Conservation (phyloP, 163 green algal genomes). For the Scenedesmus sp. region DNA sequence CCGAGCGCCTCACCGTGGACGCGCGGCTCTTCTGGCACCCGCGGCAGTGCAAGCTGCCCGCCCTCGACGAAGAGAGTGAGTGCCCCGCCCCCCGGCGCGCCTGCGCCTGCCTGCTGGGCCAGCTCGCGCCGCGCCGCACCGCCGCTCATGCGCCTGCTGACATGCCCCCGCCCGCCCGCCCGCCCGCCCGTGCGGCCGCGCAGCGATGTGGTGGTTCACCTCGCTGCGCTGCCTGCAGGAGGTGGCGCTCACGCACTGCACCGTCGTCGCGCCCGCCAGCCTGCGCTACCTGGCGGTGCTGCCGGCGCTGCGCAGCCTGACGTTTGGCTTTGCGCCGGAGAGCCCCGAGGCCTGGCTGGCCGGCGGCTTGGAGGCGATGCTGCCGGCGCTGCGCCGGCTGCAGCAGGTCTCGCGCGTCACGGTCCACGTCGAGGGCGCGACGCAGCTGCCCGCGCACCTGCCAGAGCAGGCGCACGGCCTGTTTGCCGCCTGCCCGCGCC, state of each 20-base stretch:
- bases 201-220: conserved; percentile 22
- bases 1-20: conserved; percentile 35
- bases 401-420: conserved; percentile 21
- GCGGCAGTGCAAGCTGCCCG: conserved; percentile 6
- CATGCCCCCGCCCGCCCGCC: not conserved
- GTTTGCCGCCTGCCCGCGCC: conserved; percentile 1
- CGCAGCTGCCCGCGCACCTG: not conserved
- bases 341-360: not conserved
- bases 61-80: conserved; percentile 14
- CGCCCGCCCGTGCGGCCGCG: not conserved
- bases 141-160: not conserved
- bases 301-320: conserved; percentile 6
- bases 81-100: no score
- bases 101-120: no score
- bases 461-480: conserved; percentile 14
- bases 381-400: conserved; percentile 13
- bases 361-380: not conserved
- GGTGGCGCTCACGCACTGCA: conserved; percentile 24
- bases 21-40: conserved; percentile 23
- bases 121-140: no score
- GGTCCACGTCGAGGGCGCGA: conserved; percentile 8
- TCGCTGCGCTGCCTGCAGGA: conserved; percentile 24
- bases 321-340: not conserved
- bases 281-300: conserved; percentile 6
- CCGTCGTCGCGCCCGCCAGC: not conserved